A percentile compares a stretch with the other conserved stretches of the same genome.
These are phyloP conservation scores for Dalechampia spathulata DNA, from an alignment of 441 rosid genomes.

Conservation along the genomic window DNA sequence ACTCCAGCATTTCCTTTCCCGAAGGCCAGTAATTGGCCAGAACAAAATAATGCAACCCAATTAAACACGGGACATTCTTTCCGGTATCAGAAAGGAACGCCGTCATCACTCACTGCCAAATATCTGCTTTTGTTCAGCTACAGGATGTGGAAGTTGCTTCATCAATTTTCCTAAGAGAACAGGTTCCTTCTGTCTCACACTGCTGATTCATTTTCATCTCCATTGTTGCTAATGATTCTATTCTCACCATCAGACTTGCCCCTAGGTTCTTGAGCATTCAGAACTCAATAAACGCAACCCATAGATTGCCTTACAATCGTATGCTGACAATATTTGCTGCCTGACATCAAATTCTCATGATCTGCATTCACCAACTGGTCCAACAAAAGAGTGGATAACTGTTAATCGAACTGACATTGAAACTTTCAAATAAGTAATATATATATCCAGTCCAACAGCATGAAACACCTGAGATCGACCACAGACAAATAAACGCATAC, in stretches of 20 bases:
- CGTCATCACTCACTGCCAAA: background rate
- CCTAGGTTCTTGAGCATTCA: background rate
- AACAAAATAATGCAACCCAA: background rate
- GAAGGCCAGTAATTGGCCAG: no score
- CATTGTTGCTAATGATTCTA: background rate
- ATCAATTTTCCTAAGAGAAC: background rate
- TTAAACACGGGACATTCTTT: background rate
- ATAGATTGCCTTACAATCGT: background rate
- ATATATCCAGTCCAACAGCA: background rate
- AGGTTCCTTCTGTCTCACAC: background rate
- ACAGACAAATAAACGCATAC: constrained; percentile 3
- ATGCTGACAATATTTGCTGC: background rate
- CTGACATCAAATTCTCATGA: background rate
- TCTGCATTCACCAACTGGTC: background rate
- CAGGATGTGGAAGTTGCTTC: background rate
- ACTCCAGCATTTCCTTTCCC: no score
- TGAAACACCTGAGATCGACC: background rate
- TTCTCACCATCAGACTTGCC: background rate
- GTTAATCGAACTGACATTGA: background rate
- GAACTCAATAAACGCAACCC: background rate
- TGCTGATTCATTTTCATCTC: background rate
- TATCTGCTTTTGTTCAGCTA: background rate
- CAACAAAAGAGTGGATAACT: background rate
- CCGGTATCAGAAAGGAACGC: background rate
- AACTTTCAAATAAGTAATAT: no score